These are phyloP conservation scores for Calocera cornea DNA, from an alignment of 768 basidiomycete genomes.

Conservation along the genomic window DNA sequence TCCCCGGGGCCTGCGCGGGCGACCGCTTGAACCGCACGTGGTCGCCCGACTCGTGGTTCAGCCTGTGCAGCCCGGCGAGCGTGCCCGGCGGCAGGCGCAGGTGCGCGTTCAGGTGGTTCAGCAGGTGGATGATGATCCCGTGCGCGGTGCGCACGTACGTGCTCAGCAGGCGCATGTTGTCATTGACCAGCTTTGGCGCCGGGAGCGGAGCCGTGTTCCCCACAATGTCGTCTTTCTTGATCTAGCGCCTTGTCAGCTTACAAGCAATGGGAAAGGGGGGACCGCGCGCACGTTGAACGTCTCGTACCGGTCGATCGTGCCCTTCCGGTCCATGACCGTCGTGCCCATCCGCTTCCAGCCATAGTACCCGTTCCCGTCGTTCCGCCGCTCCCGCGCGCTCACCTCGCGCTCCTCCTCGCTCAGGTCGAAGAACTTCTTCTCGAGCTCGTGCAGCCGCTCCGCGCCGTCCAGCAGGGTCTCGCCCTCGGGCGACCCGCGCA, in stretches of 20 bases:
- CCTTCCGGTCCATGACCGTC: neutral
- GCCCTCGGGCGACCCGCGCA: neutral
- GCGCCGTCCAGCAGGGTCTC: neutral
- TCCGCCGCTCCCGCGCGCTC: neutral
- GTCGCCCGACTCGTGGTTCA: neutral
- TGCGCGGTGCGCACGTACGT: neutral
- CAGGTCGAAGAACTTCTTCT: neutral
- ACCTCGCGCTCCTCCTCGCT: neutral
- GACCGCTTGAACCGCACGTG: neutral
- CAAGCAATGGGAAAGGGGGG: neutral
- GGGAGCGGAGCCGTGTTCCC: neutral
- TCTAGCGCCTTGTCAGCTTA: neutral
- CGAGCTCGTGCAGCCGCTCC: neutral
- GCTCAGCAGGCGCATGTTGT: neutral
- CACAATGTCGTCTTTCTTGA: neutral
- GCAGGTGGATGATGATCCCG: neutral
- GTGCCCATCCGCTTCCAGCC: neutral
- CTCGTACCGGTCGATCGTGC: neutral
- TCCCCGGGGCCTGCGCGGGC: neutral
- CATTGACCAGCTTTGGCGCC: neutral
- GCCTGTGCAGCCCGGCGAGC: neutral
- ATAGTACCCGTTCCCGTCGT: neutral
- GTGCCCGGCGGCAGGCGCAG: neutral
- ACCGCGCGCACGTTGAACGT: neutral
- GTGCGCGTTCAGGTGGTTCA: neutral